Evolutionary conservation across 805 yeast genomes (phyloP).

Genomic region (baker's yeast (Saccharomyces cerevisiae)): DNA sequence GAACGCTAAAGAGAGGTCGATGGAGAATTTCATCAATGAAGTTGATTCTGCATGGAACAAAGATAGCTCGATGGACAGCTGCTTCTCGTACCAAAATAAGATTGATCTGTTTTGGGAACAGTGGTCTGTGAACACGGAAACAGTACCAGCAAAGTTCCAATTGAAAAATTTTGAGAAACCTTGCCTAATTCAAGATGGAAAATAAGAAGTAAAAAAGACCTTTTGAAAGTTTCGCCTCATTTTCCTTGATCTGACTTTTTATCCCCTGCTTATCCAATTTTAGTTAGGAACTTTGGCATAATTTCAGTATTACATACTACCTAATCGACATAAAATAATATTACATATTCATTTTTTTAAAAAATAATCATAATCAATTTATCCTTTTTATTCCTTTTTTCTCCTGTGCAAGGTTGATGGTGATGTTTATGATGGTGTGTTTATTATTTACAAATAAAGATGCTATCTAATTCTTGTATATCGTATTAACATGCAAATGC

Average conservation of each 20-base stretch:
- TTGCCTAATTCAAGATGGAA: background rate
- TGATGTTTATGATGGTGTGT: background rate
- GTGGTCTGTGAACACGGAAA: background rate
- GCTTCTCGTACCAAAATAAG: background rate
- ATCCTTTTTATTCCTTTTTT: no score
- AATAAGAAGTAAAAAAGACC: background rate
- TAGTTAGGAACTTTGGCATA: background rate
- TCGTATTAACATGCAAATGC: slow-evolving; percentile 17
- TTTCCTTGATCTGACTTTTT: background rate
- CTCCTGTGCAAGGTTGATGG: background rate
- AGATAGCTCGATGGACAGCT: background rate
- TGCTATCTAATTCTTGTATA: background rate
- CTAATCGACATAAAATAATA: background rate
- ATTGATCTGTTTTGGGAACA: background rate
- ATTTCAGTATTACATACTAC: background rate
- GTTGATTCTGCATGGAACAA: slow-evolving; percentile 9
- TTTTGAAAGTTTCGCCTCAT: background rate
- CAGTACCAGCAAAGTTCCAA: background rate
- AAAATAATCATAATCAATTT: no score
- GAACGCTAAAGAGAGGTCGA: slow-evolving; percentile 9
- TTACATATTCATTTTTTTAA: background rate
- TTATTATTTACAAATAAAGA: background rate
- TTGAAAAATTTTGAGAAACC: background rate
- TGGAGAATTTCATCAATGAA: slow-evolving; percentile 4
- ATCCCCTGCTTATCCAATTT: background rate